Conservation (phyloP, 2,329 filamentous ascomycete species). For the Massarina eburnea region DNA sequence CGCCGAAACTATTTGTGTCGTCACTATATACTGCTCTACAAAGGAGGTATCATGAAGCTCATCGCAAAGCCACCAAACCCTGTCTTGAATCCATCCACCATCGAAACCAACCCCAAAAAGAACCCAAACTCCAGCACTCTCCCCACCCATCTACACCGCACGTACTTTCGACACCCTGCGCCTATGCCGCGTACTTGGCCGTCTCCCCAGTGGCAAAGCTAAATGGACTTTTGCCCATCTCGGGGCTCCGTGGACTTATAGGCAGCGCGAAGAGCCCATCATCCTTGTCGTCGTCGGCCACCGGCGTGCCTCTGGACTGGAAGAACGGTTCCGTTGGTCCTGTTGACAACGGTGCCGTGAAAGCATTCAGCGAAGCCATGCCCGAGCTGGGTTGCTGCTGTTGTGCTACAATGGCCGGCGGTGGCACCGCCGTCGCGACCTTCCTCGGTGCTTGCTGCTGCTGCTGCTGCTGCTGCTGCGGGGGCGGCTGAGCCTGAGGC, state of each 20-base stretch:
- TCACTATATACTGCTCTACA: constrained; percentile 22
- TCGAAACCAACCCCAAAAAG: constrained; percentile 2
- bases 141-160: background rate
- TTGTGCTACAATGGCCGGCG: constrained; percentile 44
- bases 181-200: constrained; percentile 30
- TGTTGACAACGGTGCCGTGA: constrained; percentile 24
- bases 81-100: background rate
- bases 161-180: constrained; percentile 28
- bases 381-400: constrained; percentile 37
- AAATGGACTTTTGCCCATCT: constrained; percentile 84
- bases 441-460: constrained; percentile 34
- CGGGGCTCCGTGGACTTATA: constrained; percentile 81
- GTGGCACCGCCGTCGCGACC: constrained; percentile 36
- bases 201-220: constrained; percentile 51
- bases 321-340: constrained; percentile 25
- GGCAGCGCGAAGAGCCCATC: constrained; percentile 87
- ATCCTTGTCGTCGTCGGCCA: constrained; percentile 59
- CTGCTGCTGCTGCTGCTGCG: constrained; percentile 28
- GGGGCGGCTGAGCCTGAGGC: constrained; percentile 20
- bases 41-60: constrained; percentile 29
- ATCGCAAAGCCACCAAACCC: constrained; percentile 9
- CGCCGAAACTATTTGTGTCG: constrained; percentile 3
- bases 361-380: constrained; percentile 50
- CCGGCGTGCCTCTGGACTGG: constrained; percentile 31
- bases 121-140: constrained; percentile 15